Evolutionary conservation across 164 flowering plant species (phyloP), one percentile per base, ranked within the genome.

Genomic region (Magnolia changhungtana): DNA sequence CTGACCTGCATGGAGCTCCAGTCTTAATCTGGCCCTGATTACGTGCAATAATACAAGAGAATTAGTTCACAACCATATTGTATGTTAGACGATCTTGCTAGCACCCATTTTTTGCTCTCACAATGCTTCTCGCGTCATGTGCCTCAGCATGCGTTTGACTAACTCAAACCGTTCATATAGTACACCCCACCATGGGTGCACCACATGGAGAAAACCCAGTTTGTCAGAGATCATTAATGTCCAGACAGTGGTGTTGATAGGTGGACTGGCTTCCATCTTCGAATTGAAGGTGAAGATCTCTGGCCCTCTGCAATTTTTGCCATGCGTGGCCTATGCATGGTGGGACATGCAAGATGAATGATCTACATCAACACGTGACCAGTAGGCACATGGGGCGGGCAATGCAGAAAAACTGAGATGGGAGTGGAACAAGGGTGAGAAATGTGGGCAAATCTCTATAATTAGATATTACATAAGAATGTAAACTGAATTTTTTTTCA

Each of bases 1-100:
- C 86, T 18, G 86, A 84, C 59, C 86, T 80, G 84, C 86, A 84
- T 37, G 86, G 84, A 50, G 86, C 84, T 74, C 86, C 86, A 2
- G 86, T 80, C 82, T 84, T 84, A 74, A 84, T 84, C 69, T 80
- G 84, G 63, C 83, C 86, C 84, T 84, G 83, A 71, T 72, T 73
- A 55, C 61, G 4, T 55, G 13, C 61, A 55, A 55, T 11, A 55
- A 55, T 55, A 55, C 58, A 55, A 55, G 18, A 0, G 61, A 16
- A 55, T 55, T 11, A 55, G 18, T 55, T 55, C 18, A 9, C 61
- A 55, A 16, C 18, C 18, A 55, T 55, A 55, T 55, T 55, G 3
- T 11, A 37, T 11, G 13, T 13, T 8, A 55, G 61, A 55, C 16
- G 9, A 55, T 16, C 18, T 16, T 10, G 61, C 61, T 55, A 3